Percentiles rank a stretch among this genome's conserved stretches.
These are phyloP conservation scores for Boletellus ananiceps DNA, from an alignment of 768 basidiomycete genomes.

Conservation along the genomic window DNA sequence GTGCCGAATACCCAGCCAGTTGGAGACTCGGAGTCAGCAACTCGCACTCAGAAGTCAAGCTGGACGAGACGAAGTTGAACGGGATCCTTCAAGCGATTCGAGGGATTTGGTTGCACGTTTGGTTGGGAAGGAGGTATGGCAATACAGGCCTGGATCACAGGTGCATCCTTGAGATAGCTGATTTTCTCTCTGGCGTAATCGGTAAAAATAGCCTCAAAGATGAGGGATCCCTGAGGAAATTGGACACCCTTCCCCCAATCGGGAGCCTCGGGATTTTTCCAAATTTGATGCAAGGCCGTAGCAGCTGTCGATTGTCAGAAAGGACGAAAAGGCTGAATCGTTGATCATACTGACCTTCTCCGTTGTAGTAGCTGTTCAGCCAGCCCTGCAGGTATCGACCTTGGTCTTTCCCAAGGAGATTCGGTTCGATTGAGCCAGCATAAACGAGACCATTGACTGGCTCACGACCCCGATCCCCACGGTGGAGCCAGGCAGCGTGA, in stretches of 20 bases:
- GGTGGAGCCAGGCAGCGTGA: slow-evolving; percentile 3
- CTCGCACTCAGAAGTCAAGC: background rate
- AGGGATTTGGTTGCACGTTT: background rate
- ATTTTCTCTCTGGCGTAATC: background rate
- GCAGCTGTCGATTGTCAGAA: background rate
- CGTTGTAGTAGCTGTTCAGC: slow-evolving; percentile 1
- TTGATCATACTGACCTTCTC: background rate
- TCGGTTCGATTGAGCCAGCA: background rate
- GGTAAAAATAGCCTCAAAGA: background rate
- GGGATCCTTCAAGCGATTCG: too few relatives aligned
- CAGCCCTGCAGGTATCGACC: background rate
- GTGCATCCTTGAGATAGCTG: background rate
- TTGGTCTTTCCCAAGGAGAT: background rate
- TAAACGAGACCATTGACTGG: background rate
- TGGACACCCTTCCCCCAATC: background rate
- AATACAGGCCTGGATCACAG: background rate
- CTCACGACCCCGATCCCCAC: background rate
- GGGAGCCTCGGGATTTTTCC: background rate
- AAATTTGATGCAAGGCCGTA: background rate
- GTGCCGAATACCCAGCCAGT: slow-evolving; percentile 1
- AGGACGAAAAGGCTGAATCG: background rate
- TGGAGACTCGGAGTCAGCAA: too few relatives aligned
- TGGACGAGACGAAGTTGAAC: background rate
- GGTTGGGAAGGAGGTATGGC: background rate
- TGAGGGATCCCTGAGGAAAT: background rate